Evolutionary conservation across 805 yeast species (phyloP), one percentile per base, ranked within the genome.

Genomic region (Yamadazyma kitorensis): DNA sequence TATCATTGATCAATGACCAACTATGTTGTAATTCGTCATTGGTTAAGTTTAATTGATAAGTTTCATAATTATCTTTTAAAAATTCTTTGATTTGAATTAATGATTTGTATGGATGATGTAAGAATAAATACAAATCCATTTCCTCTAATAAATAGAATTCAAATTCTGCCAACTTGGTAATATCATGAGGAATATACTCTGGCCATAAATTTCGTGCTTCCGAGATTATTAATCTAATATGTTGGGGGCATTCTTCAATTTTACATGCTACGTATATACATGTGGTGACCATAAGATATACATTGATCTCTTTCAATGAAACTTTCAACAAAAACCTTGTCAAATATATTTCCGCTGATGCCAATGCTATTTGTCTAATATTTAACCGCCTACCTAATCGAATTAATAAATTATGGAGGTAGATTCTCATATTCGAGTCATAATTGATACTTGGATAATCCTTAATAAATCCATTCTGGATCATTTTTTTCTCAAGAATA

Each of bases 121-220:
- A 69, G n/a, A 82, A 67, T 41, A 85, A 50, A 50, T 70, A 82
- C 59, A 83, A 70, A 51, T 83, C 78, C 61, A 93, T 68, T 55
- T 89, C 98, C 49, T 88, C 97, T 13, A 93, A 80, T 27, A 93
- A 57, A 53, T 91, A 93, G 55, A 93, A 93, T 59, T 93, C 98
- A 60, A 94, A 86, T 54, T 93, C 98, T 0, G 98, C 97, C 11
- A 93, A 68, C 51, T 86, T 86, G 18, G 95, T 82, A 12, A 88
- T 77, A 55, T 91, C 98, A 39, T 84, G 87, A 0, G 97, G 95
- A 23, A 91, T 82, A 49, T 80, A 86, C 51, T 89, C 96, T 0
- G 98, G 97, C 98, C 98, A 91, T 24, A 87, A 61, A 24, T 82
- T 82, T 34, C 96, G 64, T 2, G 97, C 93, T 53, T 91, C 98